Base-by-base conservation (phyloP, 2,329 filamentous ascomycete genomes). In the Corynespora cassiicola region DNA sequence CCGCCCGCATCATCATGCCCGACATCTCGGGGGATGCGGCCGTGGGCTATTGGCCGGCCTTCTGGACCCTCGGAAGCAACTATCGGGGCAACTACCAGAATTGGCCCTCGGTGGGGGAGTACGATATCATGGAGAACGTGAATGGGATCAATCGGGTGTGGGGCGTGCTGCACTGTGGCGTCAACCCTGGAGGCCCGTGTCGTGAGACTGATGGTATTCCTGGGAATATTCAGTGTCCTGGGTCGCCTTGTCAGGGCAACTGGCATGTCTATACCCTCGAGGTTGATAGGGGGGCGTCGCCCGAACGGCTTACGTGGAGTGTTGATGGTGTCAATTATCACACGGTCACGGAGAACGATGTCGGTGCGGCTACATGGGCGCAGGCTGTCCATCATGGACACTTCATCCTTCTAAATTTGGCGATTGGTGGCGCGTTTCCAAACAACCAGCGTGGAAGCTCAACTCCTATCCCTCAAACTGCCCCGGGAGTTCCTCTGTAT, bases 1-100 rank as follows among this genome's bases (percentile, higher is more conserved):
- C 35, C 5, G 41, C 35, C 9, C 35, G 41, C 17, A 39, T 44
- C 25, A 44, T 28, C n/a, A 38, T 43, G 34, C 40, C 40, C n/a
- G 35, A 43, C 18, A 22, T 43, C 10, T 21, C 35, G 11, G 41
- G 36, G 15, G 30, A 31, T 2, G 20, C 35, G 4, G 41, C 35
- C 5, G 24, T 17, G 5, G 41, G 41, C 6, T 39, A 39, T 21
- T 44, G 41, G 41, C 35, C 41, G n/a, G 41, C 41, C 3, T 44
- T 44, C 17, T 44, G 41, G 41, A 36, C 35, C 9, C 26, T 44
- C n/a, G 41, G 41, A 21, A 14, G 19, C 18, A 26, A 39, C 24
- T 43, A 27, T 19, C 40, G 40, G 16, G 40, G 34, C 18, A 31
- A 38, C 26, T 42, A 42, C n/a, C 25, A 18, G n/a, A 39, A 34